Evolutionary conservation across 2,329 filamentous ascomycete genomes (phyloP), one percentile per base, ranked within the genome.

Genomic region (Rosellinia necatrix): DNA sequence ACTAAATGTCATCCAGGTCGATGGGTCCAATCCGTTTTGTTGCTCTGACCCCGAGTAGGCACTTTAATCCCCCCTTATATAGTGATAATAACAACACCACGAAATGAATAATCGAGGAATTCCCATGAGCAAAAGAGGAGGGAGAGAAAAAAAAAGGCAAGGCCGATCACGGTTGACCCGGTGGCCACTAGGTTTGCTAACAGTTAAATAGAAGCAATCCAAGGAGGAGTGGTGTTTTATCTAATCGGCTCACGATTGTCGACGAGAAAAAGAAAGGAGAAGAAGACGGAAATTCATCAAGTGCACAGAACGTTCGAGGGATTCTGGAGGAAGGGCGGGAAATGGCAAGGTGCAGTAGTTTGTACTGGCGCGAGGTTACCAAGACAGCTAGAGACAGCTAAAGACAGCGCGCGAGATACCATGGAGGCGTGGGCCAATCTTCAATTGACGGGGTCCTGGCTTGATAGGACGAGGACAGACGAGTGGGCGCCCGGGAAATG

Each of bases 331-430:
- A 61, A 60, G 60, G 53, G 53, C 66, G 61, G 64, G 64, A 63
- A 64, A 61, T 64, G 56, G 56, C 41, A 57, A 49, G 58, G 50
- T 64, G 58, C 60, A 63, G 58, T 59, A 65, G 61, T 60, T 61
- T 64, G 59, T 66, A 63, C 65, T 64, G 60, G 60, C 65, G 61
- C 63, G 60, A 68, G 62, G 64, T 66, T 61, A 67, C 65, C 63
- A 51, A 63, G 58, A 62, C 44, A 42, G 49, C 44, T 22, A 53
- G 47, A 49, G 19, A 29, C 32, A 29, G 32, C 44, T 47, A 42
- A 19, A 40, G 19, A 10, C 17, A 24, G 38, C 27, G 47, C 52
- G 56, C 49, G 35, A 49, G 49, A 49, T 52, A 53, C 40, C 27
- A 30, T 49, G 53, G 49, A 58, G 46, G 50, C 46, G 55, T 47